Evolutionary conservation across 2,329 filamentous ascomycete genomes (phyloP).

Genomic region (Davidsoniella neocaledoniae): DNA sequence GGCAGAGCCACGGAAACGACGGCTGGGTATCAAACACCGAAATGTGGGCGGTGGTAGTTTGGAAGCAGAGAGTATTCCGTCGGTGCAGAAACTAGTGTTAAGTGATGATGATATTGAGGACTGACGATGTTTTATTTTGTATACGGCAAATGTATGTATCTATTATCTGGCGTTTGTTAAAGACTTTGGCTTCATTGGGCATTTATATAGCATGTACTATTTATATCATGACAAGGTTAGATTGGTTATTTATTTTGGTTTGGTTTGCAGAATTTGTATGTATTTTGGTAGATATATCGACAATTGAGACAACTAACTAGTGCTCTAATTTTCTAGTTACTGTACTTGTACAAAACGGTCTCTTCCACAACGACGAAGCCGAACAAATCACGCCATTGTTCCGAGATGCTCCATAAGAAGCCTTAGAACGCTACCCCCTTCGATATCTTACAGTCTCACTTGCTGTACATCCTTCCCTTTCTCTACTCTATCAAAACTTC

Average conservation of each 20-base stretch:
- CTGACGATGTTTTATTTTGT: conserved; percentile 14
- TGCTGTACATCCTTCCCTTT: background rate
- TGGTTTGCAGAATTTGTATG: background rate
- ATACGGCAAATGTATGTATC: background rate
- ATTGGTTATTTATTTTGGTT: no score
- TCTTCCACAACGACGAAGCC: no score
- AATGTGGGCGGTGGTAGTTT: conserved; percentile 15
- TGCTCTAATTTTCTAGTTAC: no score
- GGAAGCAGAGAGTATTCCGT: conserved; percentile 24
- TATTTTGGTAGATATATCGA: background rate
- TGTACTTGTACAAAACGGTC: conserved; percentile 2
- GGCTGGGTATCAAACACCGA: conserved; percentile 22
- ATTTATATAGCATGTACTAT: no score
- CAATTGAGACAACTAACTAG: no score
- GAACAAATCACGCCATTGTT: background rate
- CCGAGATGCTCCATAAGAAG: background rate
- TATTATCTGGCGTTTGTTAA: background rate
- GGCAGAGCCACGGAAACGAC: conserved; percentile 31
- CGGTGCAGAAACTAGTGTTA: conserved; percentile 49
- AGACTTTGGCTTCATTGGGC: background rate
- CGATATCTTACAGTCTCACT: background rate
- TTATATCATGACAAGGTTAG: no score
- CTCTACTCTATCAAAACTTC: background rate
- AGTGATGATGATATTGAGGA: conserved; percentile 81
- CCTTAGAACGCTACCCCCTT: background rate